Evolutionary conservation across 1,284 basidiomycete species (phyloP).

Genomic region (Volvariella volvacea): DNA sequence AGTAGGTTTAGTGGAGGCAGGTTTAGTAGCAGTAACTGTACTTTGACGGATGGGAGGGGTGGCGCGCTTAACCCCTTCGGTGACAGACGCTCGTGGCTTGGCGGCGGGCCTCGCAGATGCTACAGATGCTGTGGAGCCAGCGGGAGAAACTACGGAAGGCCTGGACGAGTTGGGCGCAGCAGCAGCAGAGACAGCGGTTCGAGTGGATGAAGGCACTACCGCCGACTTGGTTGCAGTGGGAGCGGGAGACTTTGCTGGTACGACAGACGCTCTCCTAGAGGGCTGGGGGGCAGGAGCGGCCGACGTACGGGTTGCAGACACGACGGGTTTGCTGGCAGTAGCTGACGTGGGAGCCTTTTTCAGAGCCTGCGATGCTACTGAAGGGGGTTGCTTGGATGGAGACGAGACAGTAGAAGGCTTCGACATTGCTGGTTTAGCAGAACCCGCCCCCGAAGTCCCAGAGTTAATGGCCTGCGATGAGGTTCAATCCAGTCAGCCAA

Average conservation of each 20-base stretch:
- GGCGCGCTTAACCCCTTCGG: slow-evolving; percentile 42
- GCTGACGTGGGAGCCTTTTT: slow-evolving; percentile 42
- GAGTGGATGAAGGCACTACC: slow-evolving; percentile 13
- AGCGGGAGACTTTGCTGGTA: slow-evolving; percentile 31
- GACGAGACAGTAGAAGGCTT: slow-evolving; percentile 30
- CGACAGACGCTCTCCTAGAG: slow-evolving; percentile 41
- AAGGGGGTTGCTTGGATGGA: slow-evolving; percentile 22
- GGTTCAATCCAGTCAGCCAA: slow-evolving; percentile 14
- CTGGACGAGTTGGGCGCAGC: slow-evolving; percentile 30
- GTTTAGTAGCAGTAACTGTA: slow-evolving; percentile 22
- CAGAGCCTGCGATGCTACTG: slow-evolving; percentile 31
- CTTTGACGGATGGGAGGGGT: slow-evolving; percentile 23
- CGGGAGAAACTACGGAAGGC: slow-evolving; percentile 47
- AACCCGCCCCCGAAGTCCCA: slow-evolving; percentile 58
- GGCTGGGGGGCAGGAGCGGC: slow-evolving; percentile 19
- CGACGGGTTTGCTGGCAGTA: slow-evolving; percentile 35
- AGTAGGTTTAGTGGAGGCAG: slow-evolving; percentile 18
- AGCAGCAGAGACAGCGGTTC: slow-evolving; percentile 27
- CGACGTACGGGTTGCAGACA: slow-evolving; percentile 24
- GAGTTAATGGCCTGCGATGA: slow-evolving; percentile 54
- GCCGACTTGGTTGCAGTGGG: slow-evolving; percentile 29
- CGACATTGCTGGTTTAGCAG: slow-evolving; percentile 42
- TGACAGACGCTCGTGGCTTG: slow-evolving; percentile 47
- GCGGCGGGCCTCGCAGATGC: slow-evolving; percentile 26
- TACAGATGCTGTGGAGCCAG: slow-evolving; percentile 32